Percentiles rank a stretch among this genome's conserved stretches.
phyloP scores from a whole-genome alignment of 371 early-diverging fungal genomes.

The Circinella umbellata region DNA sequence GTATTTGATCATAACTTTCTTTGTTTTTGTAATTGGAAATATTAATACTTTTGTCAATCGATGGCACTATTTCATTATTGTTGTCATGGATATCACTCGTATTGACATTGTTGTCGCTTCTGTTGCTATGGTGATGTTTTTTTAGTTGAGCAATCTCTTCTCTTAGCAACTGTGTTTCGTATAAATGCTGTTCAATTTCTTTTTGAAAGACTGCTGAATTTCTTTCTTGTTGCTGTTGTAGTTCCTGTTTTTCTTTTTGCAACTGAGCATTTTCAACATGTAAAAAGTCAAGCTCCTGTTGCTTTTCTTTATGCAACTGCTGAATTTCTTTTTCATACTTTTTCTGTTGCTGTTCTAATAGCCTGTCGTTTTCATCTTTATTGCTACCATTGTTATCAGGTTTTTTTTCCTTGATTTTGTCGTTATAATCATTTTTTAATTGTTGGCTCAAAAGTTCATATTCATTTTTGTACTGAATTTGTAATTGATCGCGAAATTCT shows the following conservation, averaged over 20 bases:
- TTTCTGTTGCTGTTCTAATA: too few species aligned
- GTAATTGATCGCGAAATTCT: too few species aligned
- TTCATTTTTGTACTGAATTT: too few species aligned
- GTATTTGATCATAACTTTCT: background rate
- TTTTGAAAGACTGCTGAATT: background rate
- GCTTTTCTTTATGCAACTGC: background rate
- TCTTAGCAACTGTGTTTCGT: background rate
- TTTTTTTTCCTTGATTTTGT: too few species aligned
- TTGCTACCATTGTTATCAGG: too few species aligned
- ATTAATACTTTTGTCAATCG: background rate
- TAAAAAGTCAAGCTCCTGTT: background rate
- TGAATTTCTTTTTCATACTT: background rate
- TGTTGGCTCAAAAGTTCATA: too few species aligned
- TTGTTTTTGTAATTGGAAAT: background rate
- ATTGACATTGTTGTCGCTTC: background rate
- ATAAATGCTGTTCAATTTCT: background rate
- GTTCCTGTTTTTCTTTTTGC: background rate
- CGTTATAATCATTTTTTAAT: too few species aligned
- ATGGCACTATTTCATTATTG: background rate
- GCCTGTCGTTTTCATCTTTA: too few species aligned
- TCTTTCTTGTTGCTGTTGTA: background rate
- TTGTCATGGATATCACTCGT: background rate
- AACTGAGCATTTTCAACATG: background rate
- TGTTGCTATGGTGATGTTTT: background rate
- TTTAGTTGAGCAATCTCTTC: background rate